phyloP scores from a whole-genome alignment of 2,329 filamentous ascomycete species.

The Claviceps cyperi region DNA sequence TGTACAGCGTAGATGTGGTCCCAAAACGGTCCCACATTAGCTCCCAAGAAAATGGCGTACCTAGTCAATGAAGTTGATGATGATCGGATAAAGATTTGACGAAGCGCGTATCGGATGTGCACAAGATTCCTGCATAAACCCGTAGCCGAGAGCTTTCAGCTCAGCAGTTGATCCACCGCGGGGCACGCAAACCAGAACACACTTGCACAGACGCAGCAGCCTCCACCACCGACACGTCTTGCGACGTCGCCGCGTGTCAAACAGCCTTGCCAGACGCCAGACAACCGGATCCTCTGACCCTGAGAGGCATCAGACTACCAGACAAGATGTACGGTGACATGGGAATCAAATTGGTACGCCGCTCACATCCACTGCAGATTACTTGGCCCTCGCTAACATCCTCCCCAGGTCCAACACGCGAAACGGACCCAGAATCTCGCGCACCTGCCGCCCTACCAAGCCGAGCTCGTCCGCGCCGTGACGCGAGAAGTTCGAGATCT shows the following conservation, averaged over 20 bases:
- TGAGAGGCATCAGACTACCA: not conserved
- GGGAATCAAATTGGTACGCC: conserved; percentile 64
- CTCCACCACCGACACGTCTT: not conserved
- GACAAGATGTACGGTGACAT: conserved; percentile 69
- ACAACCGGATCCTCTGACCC: no score
- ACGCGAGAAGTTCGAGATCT: conserved; percentile 88
- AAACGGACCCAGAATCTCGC: conserved; percentile 82
- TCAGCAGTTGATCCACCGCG: not conserved
- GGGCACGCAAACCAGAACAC: not conserved
- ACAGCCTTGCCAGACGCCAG: not conserved
- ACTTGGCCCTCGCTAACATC: not conserved
- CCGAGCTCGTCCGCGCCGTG: conserved; percentile 75
- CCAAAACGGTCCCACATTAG: not conserved
- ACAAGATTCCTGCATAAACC: no score
- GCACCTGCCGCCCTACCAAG: conserved; percentile 81
- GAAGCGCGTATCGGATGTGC: no score
- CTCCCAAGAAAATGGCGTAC: no score
- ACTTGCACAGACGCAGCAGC: not conserved
- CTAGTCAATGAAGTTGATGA: no score
- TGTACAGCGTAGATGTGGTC: not conserved
- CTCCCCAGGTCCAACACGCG: conserved; percentile 70
- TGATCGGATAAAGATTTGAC: no score
- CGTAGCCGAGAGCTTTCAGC: no score
- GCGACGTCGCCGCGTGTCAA: not conserved
- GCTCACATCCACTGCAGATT: not conserved